phyloP scores from a whole-genome alignment of 148 eudicot genomes.

The Spergularia bocconei region DNA sequence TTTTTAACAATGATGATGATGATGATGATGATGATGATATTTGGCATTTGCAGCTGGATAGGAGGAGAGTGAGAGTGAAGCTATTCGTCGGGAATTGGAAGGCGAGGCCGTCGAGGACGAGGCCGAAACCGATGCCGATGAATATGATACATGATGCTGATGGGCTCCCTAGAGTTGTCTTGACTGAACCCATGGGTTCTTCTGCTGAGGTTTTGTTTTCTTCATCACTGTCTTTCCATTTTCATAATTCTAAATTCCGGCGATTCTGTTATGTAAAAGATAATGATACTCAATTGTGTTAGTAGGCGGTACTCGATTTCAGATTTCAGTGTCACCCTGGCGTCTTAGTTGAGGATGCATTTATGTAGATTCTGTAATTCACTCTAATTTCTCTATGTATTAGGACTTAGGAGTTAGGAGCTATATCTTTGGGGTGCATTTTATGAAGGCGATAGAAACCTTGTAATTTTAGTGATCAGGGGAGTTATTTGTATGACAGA shows the following conservation, averaged over 20 bases:
- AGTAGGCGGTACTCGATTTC: no score
- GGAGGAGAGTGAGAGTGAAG: conserved; percentile 32
- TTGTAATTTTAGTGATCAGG: neutral
- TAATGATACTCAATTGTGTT: neutral
- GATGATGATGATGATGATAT: no score
- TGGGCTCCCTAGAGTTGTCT: conserved; percentile 49
- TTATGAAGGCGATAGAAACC: neutral
- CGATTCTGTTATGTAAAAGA: neutral
- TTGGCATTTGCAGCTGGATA: conserved; percentile 39
- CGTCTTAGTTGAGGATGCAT: no score
- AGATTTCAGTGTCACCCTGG: no score
- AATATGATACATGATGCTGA: conserved; percentile 51
- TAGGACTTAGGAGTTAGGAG: no score
- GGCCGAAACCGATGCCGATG: conserved; percentile 30
- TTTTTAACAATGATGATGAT: no score
- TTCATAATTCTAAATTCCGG: neutral
- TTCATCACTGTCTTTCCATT: neutral
- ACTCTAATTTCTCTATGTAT: no score
- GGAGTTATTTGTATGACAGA: neutral
- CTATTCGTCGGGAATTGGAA: conserved; percentile 37
- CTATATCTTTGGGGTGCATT: neutral
- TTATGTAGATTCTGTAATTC: no score
- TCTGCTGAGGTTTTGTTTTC: conserved; percentile 63
- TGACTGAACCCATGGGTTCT: conserved; percentile 74
- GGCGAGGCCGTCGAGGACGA: conserved; percentile 18